These are phyloP conservation scores for Dissophora globulifera DNA, from an alignment of 192 early-diverging fungal genomes.

Conservation along the genomic window DNA sequence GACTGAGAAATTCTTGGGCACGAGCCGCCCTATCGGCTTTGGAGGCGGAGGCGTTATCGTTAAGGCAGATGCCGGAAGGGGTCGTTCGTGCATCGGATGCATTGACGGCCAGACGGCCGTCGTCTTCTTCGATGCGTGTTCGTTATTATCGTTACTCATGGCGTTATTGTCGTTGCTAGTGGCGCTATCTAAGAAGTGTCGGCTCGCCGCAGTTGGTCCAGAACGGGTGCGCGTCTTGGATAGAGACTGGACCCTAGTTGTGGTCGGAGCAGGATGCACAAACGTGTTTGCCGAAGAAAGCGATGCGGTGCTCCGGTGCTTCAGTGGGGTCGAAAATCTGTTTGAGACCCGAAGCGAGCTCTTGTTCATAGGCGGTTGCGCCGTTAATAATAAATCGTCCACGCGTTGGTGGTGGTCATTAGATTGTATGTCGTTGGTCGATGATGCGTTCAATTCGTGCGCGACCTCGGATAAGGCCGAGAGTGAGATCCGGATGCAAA, in stretches of 20 bases:
- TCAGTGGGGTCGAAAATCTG: constrained; percentile 11
- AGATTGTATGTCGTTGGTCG: too few relatives aligned
- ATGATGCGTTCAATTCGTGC: constrained; percentile 13
- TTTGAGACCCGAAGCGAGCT: constrained; percentile 2
- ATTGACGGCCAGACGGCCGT: constrained; percentile 39
- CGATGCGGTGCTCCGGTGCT: background rate
- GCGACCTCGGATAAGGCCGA: constrained; percentile 18
- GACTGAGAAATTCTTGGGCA: background rate
- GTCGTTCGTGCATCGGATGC: constrained; percentile 14
- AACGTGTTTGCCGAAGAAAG: too few relatives aligned
- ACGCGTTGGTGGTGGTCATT: background rate
- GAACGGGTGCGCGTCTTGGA: background rate
- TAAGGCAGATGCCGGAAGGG: background rate
- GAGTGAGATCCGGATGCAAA: constrained; percentile 31
- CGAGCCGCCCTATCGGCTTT: background rate
- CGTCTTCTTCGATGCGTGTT: background rate
- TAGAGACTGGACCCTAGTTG: background rate
- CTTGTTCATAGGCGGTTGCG: constrained; percentile 2
- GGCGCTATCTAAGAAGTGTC: background rate
- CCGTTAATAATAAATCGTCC: too few relatives aligned
- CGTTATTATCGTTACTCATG: too few relatives aligned
- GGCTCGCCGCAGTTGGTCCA: too few relatives aligned
- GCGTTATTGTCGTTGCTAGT: too few relatives aligned
- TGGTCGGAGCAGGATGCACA: too few relatives aligned
- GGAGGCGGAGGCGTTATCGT: too few relatives aligned